Evolutionary conservation across 139 green algal genomes (phyloP), one percentile per base, ranked within the genome.

Genomic region (Coelastrella sp.): DNA sequence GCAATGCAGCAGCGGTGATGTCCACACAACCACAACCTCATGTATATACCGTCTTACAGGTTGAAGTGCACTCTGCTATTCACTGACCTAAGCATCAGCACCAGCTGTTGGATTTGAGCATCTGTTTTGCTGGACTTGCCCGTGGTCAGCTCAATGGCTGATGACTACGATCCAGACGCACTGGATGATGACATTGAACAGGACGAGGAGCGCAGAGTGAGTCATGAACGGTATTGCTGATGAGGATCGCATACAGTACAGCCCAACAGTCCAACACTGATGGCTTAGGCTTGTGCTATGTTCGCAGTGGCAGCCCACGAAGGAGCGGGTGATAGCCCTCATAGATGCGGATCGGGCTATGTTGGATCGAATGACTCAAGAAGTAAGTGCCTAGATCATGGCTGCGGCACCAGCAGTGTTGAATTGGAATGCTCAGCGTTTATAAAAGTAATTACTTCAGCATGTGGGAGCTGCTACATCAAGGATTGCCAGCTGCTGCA

Each of bases 281-380:
- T n/a, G n/a, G n/a, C 15, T 19, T 27, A 8, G 15, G 7, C 8
- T 35, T 24, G 24, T 24, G 17, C 10, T 76, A 25, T 35, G 19
- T 19, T n/a, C 24, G 74, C 74, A 90, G 86, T 82, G 66, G 12
- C 74, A 90, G n/a, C 5, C 75, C 12, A 84, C 68, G 10, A 84
- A 85, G 75, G 58, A 90, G 73, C 73, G 73, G 4, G 11, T 85
- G 0, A 85, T 90, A 6, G 86, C 61, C 7, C 86, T 90, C 24
- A 85, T 90, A 5, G 86, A 90, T 76, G 86, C 86, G 57, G 74
- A 84, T 60, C 74, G 65, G 15, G 17, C 73, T 20, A 90, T 90
- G 86, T 59, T 90, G 86, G 24, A 76, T 6, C 58, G 59, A 4
- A 22, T 83, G 10, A 10, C 59, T 7, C 20, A 84, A 49, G 72